Conservation (phyloP, 1,139 yeast species). For the Blastobotrys apis region DNA sequence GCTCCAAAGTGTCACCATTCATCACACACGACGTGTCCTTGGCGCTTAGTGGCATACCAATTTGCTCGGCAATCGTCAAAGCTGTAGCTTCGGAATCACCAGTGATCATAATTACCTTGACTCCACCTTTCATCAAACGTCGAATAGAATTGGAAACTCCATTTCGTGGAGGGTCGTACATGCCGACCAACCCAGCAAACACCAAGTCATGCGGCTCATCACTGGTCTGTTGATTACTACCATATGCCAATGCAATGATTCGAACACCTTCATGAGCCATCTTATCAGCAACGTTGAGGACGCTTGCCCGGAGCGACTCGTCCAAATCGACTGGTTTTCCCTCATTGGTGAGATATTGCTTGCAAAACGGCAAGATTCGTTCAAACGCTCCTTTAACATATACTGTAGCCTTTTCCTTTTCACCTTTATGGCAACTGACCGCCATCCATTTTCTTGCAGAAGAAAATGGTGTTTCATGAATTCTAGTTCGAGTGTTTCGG, state of each 20-base stretch:
- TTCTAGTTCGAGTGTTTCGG: conserved; percentile 55
- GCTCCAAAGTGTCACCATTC: conserved; percentile 78
- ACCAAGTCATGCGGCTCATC: conserved; percentile 45
- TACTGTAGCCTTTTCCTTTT: conserved; percentile 51
- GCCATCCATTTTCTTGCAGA: conserved; percentile 89
- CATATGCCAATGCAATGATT: conserved; percentile 74
- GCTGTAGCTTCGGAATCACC: conserved; percentile 98
- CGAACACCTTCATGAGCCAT: conserved; percentile 84
- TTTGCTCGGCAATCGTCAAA: conserved; percentile 77
- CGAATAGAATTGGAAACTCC: conserved; percentile 71
- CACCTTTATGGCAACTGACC: conserved; percentile 60
- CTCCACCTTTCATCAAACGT: conserved; percentile 81
- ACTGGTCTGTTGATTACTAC: conserved; percentile 35
- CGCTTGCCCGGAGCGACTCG: conserved; percentile 43
- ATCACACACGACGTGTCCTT: conserved; percentile 57
- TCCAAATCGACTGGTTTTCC: conserved; percentile 54
- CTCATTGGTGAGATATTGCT: conserved; percentile 52
- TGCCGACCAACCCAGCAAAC: conserved; percentile 83
- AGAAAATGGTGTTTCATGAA: conserved; percentile 77
- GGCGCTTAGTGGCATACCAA: conserved; percentile 74
- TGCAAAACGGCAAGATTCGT: conserved; percentile 59
- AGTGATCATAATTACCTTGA: conserved; percentile 93
- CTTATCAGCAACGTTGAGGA: conserved; percentile 53
- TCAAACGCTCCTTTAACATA: conserved; percentile 90
- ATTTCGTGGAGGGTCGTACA: conserved; percentile 96